Evolutionary conservation across 2,329 filamentous ascomycete genomes (phyloP).

Genomic region (Arthrobotrys musiformis): DNA sequence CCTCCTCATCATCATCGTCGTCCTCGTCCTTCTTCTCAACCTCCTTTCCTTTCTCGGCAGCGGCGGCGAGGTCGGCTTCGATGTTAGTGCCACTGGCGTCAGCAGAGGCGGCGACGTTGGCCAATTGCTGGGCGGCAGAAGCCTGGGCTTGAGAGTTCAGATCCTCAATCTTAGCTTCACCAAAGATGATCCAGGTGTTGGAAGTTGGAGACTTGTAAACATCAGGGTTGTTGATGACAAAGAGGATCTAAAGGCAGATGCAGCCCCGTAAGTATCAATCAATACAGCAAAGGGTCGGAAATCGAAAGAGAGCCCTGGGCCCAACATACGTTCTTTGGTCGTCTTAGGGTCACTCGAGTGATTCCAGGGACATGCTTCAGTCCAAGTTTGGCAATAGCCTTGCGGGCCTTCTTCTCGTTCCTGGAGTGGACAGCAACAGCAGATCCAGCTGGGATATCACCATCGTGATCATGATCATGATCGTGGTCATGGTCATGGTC

Average conservation of each 20-base stretch:
- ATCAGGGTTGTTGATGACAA: slow-evolving; percentile 99
- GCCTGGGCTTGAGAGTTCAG: slow-evolving; percentile 98
- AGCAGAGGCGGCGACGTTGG: slow-evolving; percentile 71
- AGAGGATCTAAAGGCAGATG: slow-evolving; percentile 78
- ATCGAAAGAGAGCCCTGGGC: not conserved
- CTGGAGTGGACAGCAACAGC: slow-evolving; percentile 93
- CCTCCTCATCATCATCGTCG: slow-evolving; percentile 94
- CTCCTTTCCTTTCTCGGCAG: slow-evolving; percentile 76
- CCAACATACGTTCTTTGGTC: slow-evolving; percentile 95
- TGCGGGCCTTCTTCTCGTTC: slow-evolving; percentile 99
- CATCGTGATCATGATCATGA: slow-evolving; percentile 66
- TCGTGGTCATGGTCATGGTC: slow-evolving; percentile 66
- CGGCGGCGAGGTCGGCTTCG: slow-evolving; percentile 70
- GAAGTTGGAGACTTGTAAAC: slow-evolving; percentile 99
- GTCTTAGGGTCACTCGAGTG: slow-evolving; percentile 95
- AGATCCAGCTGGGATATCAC: slow-evolving; percentile 81
- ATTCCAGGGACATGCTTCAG: slow-evolving; percentile 96
- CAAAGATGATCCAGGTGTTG: slow-evolving; percentile 98
- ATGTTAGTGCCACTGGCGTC: slow-evolving; percentile 76
- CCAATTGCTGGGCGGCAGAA: slow-evolving; percentile 92
- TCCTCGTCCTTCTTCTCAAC: slow-evolving; percentile 76
- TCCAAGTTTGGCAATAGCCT: slow-evolving; percentile 98
- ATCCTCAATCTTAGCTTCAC: slow-evolving; percentile 99
- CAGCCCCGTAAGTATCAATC: not conserved
- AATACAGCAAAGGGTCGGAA: not conserved